Conservation (phyloP, 495 filamentous ascomycete species). For the Penicillium angulare region DNA sequence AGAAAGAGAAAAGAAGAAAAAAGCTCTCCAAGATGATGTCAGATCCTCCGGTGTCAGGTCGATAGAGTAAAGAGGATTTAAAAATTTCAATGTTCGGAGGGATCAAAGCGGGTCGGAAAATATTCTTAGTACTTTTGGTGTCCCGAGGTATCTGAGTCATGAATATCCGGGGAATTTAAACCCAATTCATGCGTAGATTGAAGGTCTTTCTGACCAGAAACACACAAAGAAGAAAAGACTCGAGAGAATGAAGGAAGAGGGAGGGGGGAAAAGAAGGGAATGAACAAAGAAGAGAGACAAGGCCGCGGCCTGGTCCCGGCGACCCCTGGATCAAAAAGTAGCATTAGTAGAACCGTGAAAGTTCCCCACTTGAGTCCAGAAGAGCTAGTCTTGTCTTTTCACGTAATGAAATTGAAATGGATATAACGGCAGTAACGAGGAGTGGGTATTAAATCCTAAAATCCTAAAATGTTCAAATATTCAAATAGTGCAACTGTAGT, state of each 20-base stretch:
- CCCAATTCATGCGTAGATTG: no score
- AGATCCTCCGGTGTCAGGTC: not conserved
- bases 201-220: no score
- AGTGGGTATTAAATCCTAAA: not conserved
- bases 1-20: not conserved
- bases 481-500: not conserved
- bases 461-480: not conserved
- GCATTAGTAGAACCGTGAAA: no score
- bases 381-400: conserved; percentile 17
- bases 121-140: conserved; percentile 14
- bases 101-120: conserved; percentile 14
- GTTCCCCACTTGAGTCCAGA: conserved; percentile 25
- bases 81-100: conserved; percentile 5
- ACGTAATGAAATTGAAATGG: conserved; percentile 25
- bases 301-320: conserved; percentile 18
- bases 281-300: conserved; percentile 11
- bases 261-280: conserved; percentile 2
- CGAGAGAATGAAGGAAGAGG: not conserved
- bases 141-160: no score
- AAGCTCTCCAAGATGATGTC: not conserved
- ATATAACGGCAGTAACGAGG: conserved; percentile 1
- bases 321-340: conserved; percentile 29
- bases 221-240: not conserved
- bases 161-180: no score
- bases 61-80: conserved; percentile 3